Evolutionary conservation across 352 stramenopile species (phyloP), one percentile per base, ranked within the genome.

Genomic region (Pythium dissimile): DNA sequence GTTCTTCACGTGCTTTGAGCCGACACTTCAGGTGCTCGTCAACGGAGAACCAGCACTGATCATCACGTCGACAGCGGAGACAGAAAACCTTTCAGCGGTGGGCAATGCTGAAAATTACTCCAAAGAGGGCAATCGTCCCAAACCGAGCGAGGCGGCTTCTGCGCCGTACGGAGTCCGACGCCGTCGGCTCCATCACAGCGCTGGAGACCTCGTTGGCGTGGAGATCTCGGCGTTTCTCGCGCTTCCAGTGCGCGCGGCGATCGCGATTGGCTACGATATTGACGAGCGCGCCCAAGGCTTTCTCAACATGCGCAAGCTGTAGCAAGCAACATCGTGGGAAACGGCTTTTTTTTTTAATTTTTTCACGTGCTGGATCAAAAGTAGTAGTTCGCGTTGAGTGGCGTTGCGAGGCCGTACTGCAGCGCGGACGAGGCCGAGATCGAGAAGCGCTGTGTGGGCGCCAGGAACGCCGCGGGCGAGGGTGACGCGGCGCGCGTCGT

Each of bases 221-320:
- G 63, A 72, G 6, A 50, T 89, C 43, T 63, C 78, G 7, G 67
- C 67, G 18, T 88, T 89, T 30, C 35, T 92, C 10, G 77, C 82
- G 2, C 61, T 92, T 8, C 82, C 79, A 1, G 62, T 75, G 0
- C 67, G 78, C 31, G 70, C 79, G 4, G 39, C 71, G 0, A 39
- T 92, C 10, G 56, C 74, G 16, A 65, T 92, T 15, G 68, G 66
- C 37, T 92, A 89, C 64, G 70, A 88, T 35, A 73, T 85, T 34
- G 72, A 89, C 30, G 79, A 89, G 48, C 64, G 71, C n/a, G 79
- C 77, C 0, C 82, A 92, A 46, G 82, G 75, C 0, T 88, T 89
- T 51, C 50, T 92, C 53, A 88, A 87, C 34, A 39, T 92, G 5
- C 77, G 82, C 30, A 92, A 92, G 54, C 50, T 92, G 12, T 91